phyloP scores from a whole-genome alignment of 2,329 filamentous ascomycete species.

The Trichoderma endophyticum region DNA sequence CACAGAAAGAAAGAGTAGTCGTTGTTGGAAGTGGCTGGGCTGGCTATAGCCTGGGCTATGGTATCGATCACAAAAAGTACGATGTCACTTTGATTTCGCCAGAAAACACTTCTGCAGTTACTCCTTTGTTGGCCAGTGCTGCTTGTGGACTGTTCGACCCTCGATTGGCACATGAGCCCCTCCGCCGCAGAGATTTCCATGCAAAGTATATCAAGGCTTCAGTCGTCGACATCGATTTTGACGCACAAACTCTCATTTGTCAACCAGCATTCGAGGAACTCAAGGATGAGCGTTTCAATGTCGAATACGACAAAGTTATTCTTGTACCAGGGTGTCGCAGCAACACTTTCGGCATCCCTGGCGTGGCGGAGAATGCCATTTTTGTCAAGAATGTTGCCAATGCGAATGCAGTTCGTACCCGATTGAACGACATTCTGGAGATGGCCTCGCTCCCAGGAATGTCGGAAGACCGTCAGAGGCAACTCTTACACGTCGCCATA shows the following conservation, averaged over 20 bases:
- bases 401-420: background rate
- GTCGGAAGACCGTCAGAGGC: background rate
- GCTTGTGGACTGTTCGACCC: background rate
- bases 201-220: background rate
- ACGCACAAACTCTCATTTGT: background rate
- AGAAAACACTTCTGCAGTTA: background rate
- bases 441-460: background rate
- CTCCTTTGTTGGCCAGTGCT: background rate
- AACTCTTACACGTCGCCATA: background rate
- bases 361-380: background rate
- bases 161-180: background rate
- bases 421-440: background rate
- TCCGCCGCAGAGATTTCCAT: background rate
- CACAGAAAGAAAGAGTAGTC: background rate
- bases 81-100: background rate
- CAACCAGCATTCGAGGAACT: background rate
- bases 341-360: background rate
- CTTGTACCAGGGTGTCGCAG: background rate
- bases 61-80: background rate
- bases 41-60: background rate
- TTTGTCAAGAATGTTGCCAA: background rate
- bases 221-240: background rate
- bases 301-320: background rate
- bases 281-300: background rate
- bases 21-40: background rate